Conservation (phyloP, 2,329 filamentous ascomycete genomes). For the Pseudocercospora eumusae region DNA sequence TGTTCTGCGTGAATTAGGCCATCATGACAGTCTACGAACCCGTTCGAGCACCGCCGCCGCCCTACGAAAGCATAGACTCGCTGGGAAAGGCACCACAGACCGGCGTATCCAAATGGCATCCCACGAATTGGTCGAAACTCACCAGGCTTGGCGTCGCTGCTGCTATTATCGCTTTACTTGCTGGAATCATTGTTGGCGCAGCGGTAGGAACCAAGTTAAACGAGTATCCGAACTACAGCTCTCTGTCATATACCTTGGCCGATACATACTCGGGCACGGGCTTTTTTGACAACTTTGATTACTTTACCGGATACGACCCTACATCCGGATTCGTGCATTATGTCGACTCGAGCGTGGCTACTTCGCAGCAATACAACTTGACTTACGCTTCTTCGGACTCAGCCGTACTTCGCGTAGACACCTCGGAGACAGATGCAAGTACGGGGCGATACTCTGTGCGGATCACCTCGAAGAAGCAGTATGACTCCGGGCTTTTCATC, state of each 20-base stretch:
- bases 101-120: constrained; percentile 34
- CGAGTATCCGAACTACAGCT: constrained; percentile 36
- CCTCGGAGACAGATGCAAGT: constrained; percentile 30
- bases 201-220: constrained; percentile 30
- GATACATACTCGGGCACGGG: constrained; percentile 45
- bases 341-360: constrained; percentile 30
- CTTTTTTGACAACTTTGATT: constrained; percentile 54
- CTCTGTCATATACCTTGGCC: constrained; percentile 33
- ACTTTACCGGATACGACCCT: constrained; percentile 51
- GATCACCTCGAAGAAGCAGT: constrained; percentile 41
- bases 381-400: constrained; percentile 35
- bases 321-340: constrained; percentile 56
- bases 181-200: constrained; percentile 34
- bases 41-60: constrained; percentile 14
- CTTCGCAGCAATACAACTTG: constrained; percentile 33
- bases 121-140: constrained; percentile 30
- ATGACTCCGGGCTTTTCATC: constrained; percentile 42
- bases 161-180: constrained; percentile 26
- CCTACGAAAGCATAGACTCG: constrained; percentile 22
- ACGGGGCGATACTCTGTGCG: constrained; percentile 41
- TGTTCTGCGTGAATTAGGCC: background rate
- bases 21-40: constrained; percentile 6
- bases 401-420: constrained; percentile 36
- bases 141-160: constrained; percentile 25
- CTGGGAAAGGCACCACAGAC: constrained; percentile 13